Evolutionary conservation across 306 rosid species (phyloP), one percentile per base, ranked within the genome.

Genomic region (Potentilla sterilis): DNA sequence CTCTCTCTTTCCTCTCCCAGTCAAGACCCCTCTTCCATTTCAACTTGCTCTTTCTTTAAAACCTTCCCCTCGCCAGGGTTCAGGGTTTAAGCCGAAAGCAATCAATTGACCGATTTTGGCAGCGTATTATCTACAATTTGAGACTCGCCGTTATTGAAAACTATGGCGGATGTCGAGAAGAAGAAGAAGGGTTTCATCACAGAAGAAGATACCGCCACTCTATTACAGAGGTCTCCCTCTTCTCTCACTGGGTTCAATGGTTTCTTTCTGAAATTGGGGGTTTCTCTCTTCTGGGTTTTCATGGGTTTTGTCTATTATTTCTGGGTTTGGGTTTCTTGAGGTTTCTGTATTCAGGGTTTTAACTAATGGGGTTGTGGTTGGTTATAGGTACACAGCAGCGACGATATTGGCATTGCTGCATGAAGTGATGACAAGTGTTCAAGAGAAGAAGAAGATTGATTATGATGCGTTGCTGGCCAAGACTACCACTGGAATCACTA

Each of bases 401-500:
- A 88, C 86, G 6, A 81, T 96, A 76, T 59, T 96, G 75, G 77
- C 90, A 10, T 73, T 92, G 82, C 87, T 96, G 69, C 97, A 85
- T 40, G 99, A 96, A 74, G 83, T 96, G 28, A 28, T 28, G 28
- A 28, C 28, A 28, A 28, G 28, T 28, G 28, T 28, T 28, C 28
- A 28, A 28, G 28, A 28, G 28, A 28, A 28, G 34, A 77, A 78
- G 41, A 90, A 90, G 80, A 88, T 92, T 46, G 93, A 92, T 80
- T 96, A 98, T 98, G 87, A 87, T 71, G 88, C 75, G 54, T 69
- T 96, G 84, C 92, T 89, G 22, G 87, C 80, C 78, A 88, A 81
- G 49, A 90, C 91, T 18, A 75, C 93, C 0, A 89, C 98, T 69
- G 98, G 97, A 46, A 96, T 96, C 73, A 85, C 92, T 11, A 88